A percentile compares a stretch with the other conserved stretches of the same genome.
These are phyloP conservation scores for Carallia brachiata DNA, from an alignment of 345 rosid species.

Conservation along the genomic window DNA sequence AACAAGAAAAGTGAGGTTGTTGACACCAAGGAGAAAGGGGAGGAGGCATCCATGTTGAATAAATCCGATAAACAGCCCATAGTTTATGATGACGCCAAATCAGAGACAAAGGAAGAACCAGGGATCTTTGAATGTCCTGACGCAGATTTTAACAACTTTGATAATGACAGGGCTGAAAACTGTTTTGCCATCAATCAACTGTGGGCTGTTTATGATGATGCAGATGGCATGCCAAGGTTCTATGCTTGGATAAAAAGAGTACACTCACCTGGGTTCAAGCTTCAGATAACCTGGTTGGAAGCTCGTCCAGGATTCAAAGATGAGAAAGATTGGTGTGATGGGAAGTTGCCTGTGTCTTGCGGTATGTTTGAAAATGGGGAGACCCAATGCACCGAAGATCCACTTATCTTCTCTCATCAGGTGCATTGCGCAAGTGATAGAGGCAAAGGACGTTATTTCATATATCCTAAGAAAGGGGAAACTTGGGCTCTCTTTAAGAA, in stretches of 20 bases:
- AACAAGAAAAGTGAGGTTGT: constrained; percentile 25
- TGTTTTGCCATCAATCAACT: constrained; percentile 65
- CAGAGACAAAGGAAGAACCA: constrained; percentile 10
- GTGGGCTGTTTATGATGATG: constrained; percentile 81
- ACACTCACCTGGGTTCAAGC: constrained; percentile 49
- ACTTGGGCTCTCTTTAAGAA: constrained; percentile 81
- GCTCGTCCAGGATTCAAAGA: constrained; percentile 34
- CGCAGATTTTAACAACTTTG: constrained; percentile 72
- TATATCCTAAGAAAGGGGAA: constrained; percentile 79
- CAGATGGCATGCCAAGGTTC: constrained; percentile 79
- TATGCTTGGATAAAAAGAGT: constrained; percentile 68
- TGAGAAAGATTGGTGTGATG: constrained; percentile 38
- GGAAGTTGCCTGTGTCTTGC: constrained; percentile 60
- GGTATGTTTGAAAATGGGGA: constrained; percentile 50
- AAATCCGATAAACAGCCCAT: constrained; percentile 10
- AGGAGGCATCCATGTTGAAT: constrained; percentile 16
- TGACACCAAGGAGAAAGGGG: constrained; percentile 25
- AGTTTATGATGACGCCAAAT: constrained; percentile 12
- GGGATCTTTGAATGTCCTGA: constrained; percentile 44
- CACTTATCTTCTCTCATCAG: constrained; percentile 65
- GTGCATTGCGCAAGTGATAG: constrained; percentile 14
- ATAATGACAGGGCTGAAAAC: constrained; percentile 35
- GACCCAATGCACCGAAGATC: constrained; percentile 38
- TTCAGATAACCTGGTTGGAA: constrained; percentile 76
- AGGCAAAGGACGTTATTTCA: constrained; percentile 22